phyloP scores from a whole-genome alignment of 2,329 filamentous ascomycete species.

The Ophiobolus disseminans region DNA sequence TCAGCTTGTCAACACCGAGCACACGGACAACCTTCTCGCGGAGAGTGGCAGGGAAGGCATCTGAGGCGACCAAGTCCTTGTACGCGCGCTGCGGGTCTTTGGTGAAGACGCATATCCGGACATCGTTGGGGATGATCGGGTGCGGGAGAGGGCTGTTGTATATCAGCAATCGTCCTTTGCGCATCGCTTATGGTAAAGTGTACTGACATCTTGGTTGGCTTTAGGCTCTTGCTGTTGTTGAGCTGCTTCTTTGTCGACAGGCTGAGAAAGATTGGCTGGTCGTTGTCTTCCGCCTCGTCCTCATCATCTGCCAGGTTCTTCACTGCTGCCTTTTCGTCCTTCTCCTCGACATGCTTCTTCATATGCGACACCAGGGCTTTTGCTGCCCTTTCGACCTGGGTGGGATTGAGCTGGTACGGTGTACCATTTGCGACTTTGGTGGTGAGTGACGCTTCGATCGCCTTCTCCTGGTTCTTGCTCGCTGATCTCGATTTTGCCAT shows the following conservation, averaged over 20 bases:
- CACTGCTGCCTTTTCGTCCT: constrained; percentile 58
- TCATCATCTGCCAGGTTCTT: constrained; percentile 60
- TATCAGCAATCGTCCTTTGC: constrained; percentile 15
- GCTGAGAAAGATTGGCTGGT: constrained; percentile 65
- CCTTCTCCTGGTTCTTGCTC: constrained; percentile 33
- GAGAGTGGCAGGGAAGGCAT: constrained; percentile 61
- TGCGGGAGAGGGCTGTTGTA: constrained; percentile 68
- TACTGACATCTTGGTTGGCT: constrained; percentile 76
- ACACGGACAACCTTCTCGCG: constrained; percentile 63
- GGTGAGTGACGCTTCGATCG: constrained; percentile 43
- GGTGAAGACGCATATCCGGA: constrained; percentile 84
- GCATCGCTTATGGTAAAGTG: neutral
- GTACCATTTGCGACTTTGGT: constrained; percentile 46
- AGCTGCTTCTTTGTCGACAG: constrained; percentile 72
- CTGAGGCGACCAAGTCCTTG: constrained; percentile 83
- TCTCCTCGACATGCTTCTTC: constrained; percentile 57
- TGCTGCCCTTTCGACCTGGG: constrained; percentile 65
- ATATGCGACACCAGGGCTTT: constrained; percentile 66
- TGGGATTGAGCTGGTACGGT: constrained; percentile 54
- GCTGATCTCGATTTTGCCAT: constrained; percentile 44
- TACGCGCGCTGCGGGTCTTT: constrained; percentile 83
- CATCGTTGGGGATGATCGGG: constrained; percentile 69
- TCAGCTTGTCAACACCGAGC: constrained; percentile 84
- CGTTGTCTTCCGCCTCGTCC: constrained; percentile 55
- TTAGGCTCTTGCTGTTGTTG: constrained; percentile 76